phyloP scores from a whole-genome alignment of 208 protist genomes.

The Endotrypanum monterogeii region DNA sequence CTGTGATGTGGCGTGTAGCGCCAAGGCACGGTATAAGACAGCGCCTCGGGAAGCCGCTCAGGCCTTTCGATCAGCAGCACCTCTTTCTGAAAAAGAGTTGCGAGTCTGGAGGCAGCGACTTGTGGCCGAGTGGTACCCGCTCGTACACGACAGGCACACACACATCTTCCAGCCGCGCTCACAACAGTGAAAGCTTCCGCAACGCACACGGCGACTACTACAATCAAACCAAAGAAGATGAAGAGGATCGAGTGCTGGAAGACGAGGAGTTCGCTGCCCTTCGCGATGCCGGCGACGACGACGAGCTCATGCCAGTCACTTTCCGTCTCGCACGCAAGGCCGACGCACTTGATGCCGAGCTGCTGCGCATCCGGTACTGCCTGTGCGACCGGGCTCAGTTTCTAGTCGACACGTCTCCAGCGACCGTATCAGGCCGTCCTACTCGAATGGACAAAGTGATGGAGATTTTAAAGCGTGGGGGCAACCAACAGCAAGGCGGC shows the following conservation, averaged over 20 bases:
- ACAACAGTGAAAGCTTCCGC: not conserved
- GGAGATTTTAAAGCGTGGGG: not conserved
- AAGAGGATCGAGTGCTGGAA: constrained; percentile 59
- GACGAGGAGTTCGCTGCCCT: constrained; percentile 77
- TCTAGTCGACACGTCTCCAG: constrained; percentile 43
- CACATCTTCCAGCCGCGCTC: not conserved
- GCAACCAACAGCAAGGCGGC: not conserved
- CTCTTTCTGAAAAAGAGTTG: not conserved
- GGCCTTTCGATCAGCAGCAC: not conserved
- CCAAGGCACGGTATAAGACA: not conserved
- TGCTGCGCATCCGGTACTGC: constrained; percentile 57
- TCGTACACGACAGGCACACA: not conserved
- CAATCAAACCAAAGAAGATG: constrained; percentile 31
- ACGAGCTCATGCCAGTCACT: constrained; percentile 52
- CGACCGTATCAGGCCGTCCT: constrained; percentile 48
- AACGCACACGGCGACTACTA: constrained; percentile 6
- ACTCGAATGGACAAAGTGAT: constrained; percentile 48
- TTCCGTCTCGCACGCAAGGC: constrained; percentile 59
- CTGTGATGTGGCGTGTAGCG: constrained; percentile 5
- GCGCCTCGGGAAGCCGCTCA: not conserved
- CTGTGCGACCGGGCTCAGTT: constrained; percentile 66
- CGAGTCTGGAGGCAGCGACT: not conserved
- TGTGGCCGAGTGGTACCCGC: not conserved
- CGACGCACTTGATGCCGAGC: constrained; percentile 61
- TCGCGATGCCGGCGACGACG: constrained; percentile 32